Percentiles rank a stretch among this genome's conserved stretches.
Conservation (phyloP, 768 basidiomycete species). For the Serendipita sp. region DNA sequence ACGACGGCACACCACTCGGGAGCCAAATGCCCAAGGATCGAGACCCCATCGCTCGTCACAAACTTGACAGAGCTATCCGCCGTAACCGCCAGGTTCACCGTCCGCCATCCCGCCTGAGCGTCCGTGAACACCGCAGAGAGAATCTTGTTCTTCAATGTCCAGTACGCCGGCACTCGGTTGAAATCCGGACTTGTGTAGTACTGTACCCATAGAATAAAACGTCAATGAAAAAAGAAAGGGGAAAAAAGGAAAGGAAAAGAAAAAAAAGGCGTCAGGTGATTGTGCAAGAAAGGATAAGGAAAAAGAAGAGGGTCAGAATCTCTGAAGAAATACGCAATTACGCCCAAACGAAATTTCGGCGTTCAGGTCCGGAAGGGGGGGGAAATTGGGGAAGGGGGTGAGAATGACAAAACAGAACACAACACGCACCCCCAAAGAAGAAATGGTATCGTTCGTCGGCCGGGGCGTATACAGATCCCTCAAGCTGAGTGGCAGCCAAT, state of each 20-base stretch:
- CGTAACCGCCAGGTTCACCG: neutral
- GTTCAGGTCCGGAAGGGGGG: no score
- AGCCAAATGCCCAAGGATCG: neutral
- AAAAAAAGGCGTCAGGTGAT: no score
- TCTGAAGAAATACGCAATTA: no score
- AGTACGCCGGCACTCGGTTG: neutral
- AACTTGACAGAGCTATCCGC: neutral
- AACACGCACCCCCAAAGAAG: neutral
- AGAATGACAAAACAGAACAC: neutral
- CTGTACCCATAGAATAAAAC: neutral
- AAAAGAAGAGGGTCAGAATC: no score
- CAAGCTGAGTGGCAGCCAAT: neutral
- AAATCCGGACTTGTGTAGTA: neutral
- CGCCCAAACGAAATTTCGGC: no score
- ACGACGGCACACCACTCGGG: neutral
- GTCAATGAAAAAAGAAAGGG: no score
- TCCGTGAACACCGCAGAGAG: neutral
- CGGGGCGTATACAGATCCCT: neutral
- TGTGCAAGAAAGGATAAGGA: no score
- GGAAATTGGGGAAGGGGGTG: no score
- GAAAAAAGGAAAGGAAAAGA: no score
- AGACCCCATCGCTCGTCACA: neutral
- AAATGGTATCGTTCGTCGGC: constrained; percentile 1
- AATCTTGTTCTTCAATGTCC: neutral
- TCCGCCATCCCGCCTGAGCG: neutral